Base-by-base conservation (phyloP, 2,329 filamentous ascomycete genomes). In the Pseudogymnoascus sp. region DNA sequence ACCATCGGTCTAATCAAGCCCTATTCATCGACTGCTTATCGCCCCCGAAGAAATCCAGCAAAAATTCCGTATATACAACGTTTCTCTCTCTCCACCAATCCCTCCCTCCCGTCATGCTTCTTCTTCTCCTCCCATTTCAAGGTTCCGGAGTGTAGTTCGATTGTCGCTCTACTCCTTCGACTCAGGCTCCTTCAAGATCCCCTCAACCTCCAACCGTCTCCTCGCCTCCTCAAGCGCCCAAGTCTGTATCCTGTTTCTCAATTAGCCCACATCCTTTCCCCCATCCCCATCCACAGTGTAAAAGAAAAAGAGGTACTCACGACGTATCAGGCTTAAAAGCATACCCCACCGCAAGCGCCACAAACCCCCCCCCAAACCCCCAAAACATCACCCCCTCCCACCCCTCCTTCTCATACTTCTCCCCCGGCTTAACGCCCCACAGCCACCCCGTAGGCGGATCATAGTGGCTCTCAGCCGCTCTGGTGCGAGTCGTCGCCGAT, bases 311-410 rank as follows among this genome's bases (percentile, higher is more conserved):
- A 42, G 61, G 45, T 66, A 91, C 93, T 80, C 83, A 99, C 95
- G 91, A 96, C 68, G 93, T 97, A 83, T 99, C 95, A 62, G 95
- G 95, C 86, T 97, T 97, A 76, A 95, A 97, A 67, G 91, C 91
- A 79, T 96, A 91, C 68, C 89, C 91, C 68, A 97, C 81, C 66
- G 84, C 86, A 63, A 87, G 88, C 68, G 91, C 81, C 29, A 86
- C 78, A 73, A 96, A 78, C 73, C 86, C 88, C 63, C 90, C 91
- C 75, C 87, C 89, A 77, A 96, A 92, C 60, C 93, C 92, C 75
- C 90, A 90, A 75, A 88, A 88, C 81, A 89, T 93, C 63, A 92
- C 78, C 69, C 82, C 86, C 83, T 99, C 95, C 95, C 95, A 99
- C 62, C 93, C 95, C 80, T 99, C 95, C 77, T 91, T 90, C 83